Evolutionary conservation across 192 early-diverging fungal genomes (phyloP).

Genomic region (Coemansia sp.): DNA sequence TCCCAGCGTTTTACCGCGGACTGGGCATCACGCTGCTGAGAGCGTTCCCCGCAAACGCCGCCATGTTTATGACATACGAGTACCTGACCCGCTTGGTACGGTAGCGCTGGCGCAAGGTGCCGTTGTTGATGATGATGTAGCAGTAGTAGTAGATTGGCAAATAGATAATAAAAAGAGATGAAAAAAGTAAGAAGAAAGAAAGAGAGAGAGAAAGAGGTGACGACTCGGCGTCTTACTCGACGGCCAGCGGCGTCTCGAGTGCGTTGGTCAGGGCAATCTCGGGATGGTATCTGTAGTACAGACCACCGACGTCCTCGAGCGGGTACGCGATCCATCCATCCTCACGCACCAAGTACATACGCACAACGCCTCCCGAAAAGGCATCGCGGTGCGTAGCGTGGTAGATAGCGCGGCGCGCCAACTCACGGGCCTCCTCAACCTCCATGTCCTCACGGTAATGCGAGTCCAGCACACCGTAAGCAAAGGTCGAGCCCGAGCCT

Average conservation of each 20-base stretch:
- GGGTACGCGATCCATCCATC: constrained; percentile 86
- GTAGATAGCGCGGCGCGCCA: constrained; percentile 89
- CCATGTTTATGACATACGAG: constrained; percentile 96
- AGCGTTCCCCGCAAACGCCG: constrained; percentile 88
- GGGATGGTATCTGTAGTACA: constrained; percentile 71
- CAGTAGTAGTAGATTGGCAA: constrained; percentile 7
- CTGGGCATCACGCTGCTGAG: constrained; percentile 88
- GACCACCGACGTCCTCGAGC: constrained; percentile 76
- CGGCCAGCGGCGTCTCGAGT: constrained; percentile 28
- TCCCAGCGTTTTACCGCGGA: constrained; percentile 86
- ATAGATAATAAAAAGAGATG: constrained; percentile 3
- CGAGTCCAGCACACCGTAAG: constrained; percentile 95
- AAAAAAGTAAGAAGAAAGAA: constrained; percentile 12
- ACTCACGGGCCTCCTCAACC: constrained; percentile 81
- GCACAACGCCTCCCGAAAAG: constrained; percentile 83
- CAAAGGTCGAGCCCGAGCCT: constrained; percentile 98
- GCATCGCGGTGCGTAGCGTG: constrained; percentile 96
- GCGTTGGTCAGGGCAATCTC: constrained; percentile 39
- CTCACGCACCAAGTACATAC: constrained; percentile 90
- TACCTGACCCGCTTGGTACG: constrained; percentile 49
- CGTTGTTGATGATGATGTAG: too few species aligned
- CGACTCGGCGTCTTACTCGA: constrained; percentile 2
- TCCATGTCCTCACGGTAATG: constrained; percentile 81
- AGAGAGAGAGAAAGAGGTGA: constrained; percentile 2
- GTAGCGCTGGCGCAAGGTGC: too few species aligned